Percentiles rank a stretch among this genome's conserved stretches.
These are phyloP conservation scores for Ophiostoma sp. DNA, from an alignment of 2,329 filamentous ascomycete species.

Conservation along the genomic window DNA sequence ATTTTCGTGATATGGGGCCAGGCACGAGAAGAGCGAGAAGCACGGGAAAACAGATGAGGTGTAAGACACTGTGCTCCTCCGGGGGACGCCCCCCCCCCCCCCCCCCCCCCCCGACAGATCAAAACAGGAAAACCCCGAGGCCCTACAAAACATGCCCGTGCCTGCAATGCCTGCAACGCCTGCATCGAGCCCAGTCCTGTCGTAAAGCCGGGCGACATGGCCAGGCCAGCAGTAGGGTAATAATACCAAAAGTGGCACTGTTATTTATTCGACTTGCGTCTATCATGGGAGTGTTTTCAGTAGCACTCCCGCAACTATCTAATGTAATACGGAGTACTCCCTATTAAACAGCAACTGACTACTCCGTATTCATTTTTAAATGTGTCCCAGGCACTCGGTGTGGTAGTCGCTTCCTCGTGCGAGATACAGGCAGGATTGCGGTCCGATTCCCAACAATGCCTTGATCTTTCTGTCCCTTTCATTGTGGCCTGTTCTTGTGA, in stretches of 20 bases:
- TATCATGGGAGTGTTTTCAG: neutral
- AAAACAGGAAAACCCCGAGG: neutral
- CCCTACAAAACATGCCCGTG: neutral
- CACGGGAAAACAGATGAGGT: neutral
- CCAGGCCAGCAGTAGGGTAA: neutral
- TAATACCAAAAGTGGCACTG: neutral
- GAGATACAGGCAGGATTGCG: neutral
- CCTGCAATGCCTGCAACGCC: too few relatives aligned
- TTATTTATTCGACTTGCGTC: neutral
- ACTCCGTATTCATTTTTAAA: neutral
- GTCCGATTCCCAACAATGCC: neutral
- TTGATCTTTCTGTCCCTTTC: neutral
- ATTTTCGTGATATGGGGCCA: conserved; percentile 24
- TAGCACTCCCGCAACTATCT: neutral
- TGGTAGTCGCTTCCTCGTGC: neutral
- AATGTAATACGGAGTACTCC: too few relatives aligned
- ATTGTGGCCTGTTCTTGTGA: neutral
- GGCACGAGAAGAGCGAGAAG: neutral
- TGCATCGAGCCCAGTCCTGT: neutral
- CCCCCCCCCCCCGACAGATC: neutral
- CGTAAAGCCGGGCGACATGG: neutral
- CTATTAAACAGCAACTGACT: too few relatives aligned
- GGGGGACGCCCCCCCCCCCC: too few relatives aligned
- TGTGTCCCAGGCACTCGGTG: neutral
- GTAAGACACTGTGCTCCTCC: neutral